Evolutionary conservation across 1,139 yeast genomes (phyloP).

Genomic region (Magnusiomyces suaveolens): DNA sequence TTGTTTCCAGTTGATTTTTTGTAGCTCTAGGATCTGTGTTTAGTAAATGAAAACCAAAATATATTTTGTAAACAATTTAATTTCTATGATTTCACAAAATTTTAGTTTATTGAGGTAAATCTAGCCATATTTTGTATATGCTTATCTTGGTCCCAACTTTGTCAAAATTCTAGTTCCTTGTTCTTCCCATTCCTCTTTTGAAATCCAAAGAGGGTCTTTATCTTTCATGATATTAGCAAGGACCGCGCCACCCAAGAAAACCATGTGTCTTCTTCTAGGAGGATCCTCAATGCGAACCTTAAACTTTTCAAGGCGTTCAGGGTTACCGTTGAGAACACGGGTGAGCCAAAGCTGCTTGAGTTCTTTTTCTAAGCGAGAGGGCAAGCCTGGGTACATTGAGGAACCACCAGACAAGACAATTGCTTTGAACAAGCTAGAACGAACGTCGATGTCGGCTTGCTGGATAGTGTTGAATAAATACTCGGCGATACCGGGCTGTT

Average conservation of each 20-base stretch:
- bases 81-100: too few species aligned
- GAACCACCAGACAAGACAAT: constrained; percentile 96
- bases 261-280: constrained; percentile 98
- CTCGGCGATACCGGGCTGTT: constrained; percentile 96
- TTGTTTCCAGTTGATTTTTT: too few species aligned
- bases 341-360: constrained; percentile 93
- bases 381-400: constrained; percentile 97
- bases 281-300: constrained; percentile 97
- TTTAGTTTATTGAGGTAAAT: too few species aligned
- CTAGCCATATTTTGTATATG: too few species aligned
- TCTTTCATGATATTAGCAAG: constrained; percentile 97
- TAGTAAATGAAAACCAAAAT: too few species aligned
- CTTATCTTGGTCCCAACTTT: constrained; percentile 82
- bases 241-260: constrained; percentile 97
- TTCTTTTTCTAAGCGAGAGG: constrained; percentile 90
- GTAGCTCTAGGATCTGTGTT: too few species aligned
- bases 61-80: too few species aligned
- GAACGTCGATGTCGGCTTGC: constrained; percentile 85
- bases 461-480: constrained; percentile 84
- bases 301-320: constrained; percentile 78
- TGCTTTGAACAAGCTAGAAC: constrained; percentile 81
- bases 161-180: constrained; percentile 76
- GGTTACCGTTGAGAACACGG: constrained; percentile 76
- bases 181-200: constrained; percentile 96
- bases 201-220: constrained; percentile 96